Evolutionary conservation across 352 stramenopile genomes (phyloP).

Genomic region (Phytopythium oedochilum): DNA sequence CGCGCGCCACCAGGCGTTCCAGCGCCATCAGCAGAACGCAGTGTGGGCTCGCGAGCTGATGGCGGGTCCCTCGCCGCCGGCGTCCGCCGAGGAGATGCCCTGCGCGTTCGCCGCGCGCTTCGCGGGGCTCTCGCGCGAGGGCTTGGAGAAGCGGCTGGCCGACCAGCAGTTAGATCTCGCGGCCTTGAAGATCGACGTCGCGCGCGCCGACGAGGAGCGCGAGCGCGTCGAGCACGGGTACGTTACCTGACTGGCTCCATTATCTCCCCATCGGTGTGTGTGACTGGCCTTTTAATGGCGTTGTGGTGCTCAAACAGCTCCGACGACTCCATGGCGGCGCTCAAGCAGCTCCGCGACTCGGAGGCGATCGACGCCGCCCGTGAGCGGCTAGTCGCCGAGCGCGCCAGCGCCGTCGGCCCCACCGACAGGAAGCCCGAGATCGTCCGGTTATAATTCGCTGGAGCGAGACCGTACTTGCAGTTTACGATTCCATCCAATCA

Average conservation of each 20-base stretch:
- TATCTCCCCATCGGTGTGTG: background rate
- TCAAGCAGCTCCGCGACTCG: constrained; percentile 18
- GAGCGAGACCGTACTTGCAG: too few relatives aligned
- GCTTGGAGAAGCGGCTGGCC: constrained; percentile 14
- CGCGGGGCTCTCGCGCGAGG: constrained; percentile 4
- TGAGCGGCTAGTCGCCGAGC: constrained; percentile 17
- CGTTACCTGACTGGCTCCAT: background rate
- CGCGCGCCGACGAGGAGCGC: constrained; percentile 11
- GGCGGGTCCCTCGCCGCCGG: background rate
- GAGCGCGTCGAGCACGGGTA: constrained; percentile 18
- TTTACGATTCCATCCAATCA: too few relatives aligned
- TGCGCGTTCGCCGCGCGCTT: constrained; percentile 3
- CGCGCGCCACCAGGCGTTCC: constrained; percentile 47
- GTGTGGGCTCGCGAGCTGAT: constrained; percentile 46
- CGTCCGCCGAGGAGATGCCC: background rate
- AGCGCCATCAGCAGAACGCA: constrained; percentile 61
- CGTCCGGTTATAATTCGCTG: constrained; percentile 38
- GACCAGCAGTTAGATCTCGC: constrained; percentile 11
- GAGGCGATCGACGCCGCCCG: constrained; percentile 18
- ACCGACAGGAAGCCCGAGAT: constrained; percentile 34
- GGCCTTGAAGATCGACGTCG: constrained; percentile 12
- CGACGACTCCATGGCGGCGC: constrained; percentile 15
- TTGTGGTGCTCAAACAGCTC: background rate
- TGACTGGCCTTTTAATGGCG: background rate
- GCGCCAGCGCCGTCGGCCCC: constrained; percentile 10